Evolutionary conservation across 345 rosid genomes (phyloP), one percentile per base, ranked within the genome.

Genomic region (Lumnitzera littorea): DNA sequence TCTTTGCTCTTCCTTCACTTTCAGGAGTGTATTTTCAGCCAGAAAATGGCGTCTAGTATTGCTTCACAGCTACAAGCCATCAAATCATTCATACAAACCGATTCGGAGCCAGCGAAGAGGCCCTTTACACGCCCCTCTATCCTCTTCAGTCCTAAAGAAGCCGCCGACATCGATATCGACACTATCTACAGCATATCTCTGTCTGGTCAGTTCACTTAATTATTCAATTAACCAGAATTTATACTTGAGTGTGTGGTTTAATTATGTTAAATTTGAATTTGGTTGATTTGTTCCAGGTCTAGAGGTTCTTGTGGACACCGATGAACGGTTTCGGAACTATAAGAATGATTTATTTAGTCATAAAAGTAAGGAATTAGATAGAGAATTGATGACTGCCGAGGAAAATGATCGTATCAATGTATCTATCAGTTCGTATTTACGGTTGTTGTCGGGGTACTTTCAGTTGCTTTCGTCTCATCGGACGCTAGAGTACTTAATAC

Each of bases 401-500:
- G 95, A 86, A 23, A 94, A 88, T 57, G 64, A 78, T 57, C 78
- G 65, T 41, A 80, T 94, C 20, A 71, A 86, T 72, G 70, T 77
- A 5, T 75, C 87, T 0, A 71, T 94, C 23, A 55, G 82, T 66
- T 83, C 83, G 0, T 94, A 73, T 62, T 72, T 94, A 54, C 82
- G 84, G 58, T 55, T 88, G 52, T 83, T 90, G 46, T 88, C 95
- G 0, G 95, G 92, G 1, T 76, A 84, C 72, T 81, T 94, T 63
- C 89, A 86, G 11, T 66, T 79, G 23, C 76, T 70, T 12, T 80
- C 96, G 4, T 72, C 92, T 1, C 87, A 71, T 50, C 84, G 74
- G 70, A 86, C 96, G 5, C 87, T 90, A 8, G 99, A 94, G 87
- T 94, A 90, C 79, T 81, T 94, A 72, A 84, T 94, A 51, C 82